These are phyloP conservation scores for Backusella circina DNA, from an alignment of 192 early-diverging fungal species.

Conservation along the genomic window DNA sequence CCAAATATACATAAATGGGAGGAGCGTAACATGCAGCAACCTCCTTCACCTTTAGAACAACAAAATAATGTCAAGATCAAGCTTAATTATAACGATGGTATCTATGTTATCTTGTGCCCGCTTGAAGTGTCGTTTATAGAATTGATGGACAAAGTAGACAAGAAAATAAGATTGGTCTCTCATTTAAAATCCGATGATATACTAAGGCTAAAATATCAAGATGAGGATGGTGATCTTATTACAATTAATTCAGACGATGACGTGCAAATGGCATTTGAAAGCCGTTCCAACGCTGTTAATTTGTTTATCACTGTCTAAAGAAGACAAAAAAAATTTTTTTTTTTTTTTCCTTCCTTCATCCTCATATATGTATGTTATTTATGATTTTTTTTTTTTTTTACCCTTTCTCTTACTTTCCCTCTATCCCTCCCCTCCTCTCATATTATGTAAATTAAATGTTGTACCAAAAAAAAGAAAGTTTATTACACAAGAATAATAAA, in stretches of 20 bases:
- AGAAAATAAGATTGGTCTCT: constrained; percentile 84
- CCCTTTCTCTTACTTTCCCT: not conserved
- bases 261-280: constrained; percentile 90
- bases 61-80: constrained; percentile 62
- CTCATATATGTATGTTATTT: constrained; percentile 3
- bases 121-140: constrained; percentile 72
- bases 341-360: not conserved
- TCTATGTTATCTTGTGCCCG: constrained; percentile 85
- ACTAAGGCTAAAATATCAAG: constrained; percentile 82
- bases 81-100: constrained; percentile 84
- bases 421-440: not conserved
- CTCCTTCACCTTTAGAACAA: constrained; percentile 8
- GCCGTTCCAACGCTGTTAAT: constrained; percentile 45
- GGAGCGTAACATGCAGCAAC: not conserved
- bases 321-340: not conserved
- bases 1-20: constrained; percentile 50
- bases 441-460: constrained; percentile 2
- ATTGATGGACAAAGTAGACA: constrained; percentile 77
- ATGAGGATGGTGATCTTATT: constrained; percentile 92
- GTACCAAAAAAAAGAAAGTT: not conserved
- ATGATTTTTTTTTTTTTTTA: not conserved
- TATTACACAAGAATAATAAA: not conserved
- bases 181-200: constrained; percentile 52
- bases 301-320: constrained; percentile 42
- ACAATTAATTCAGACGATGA: constrained; percentile 90